Conservation (phyloP, 306 rosid genomes). For the Dryas octopetala region DNA sequence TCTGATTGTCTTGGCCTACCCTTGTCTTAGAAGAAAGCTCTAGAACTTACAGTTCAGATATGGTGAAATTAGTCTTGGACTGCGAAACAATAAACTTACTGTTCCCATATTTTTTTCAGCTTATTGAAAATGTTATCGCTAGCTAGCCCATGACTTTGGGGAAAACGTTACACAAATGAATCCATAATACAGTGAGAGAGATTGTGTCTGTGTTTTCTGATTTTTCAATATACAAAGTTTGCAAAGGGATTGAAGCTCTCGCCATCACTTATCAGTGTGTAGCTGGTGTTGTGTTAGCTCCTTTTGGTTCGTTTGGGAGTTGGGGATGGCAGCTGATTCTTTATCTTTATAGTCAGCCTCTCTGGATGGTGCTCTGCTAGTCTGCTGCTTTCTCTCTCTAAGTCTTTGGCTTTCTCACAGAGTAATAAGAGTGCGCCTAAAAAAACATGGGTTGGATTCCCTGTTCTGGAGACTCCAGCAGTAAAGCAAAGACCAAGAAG, state of each 20-base stretch:
- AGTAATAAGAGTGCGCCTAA: not conserved
- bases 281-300: slow-evolving; percentile 31
- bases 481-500: slow-evolving; percentile 49
- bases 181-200: not conserved
- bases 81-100: too few relatives aligned
- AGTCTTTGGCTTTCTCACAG: slow-evolving; percentile 5
- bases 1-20: too few relatives aligned
- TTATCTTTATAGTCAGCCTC: slow-evolving; percentile 14
- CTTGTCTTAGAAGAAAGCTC: too few relatives aligned
- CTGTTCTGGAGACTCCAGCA: slow-evolving; percentile 66
- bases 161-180: not conserved
- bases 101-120: not conserved
- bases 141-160: not conserved
- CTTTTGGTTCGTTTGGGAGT: slow-evolving; percentile 23
- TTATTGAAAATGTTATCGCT: not conserved
- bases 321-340: slow-evolving; percentile 16
- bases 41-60: too few relatives aligned
- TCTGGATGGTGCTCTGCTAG: slow-evolving; percentile 4
- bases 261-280: slow-evolving; percentile 19
- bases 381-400: not conserved
- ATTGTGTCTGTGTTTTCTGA: too few relatives aligned
- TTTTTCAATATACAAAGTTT: not conserved
- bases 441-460: slow-evolving; percentile 83
- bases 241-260: slow-evolving; percentile 17
- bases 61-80: too few relatives aligned